These are phyloP conservation scores for Phialemonium atrogriseum DNA, from an alignment of 2,329 filamentous ascomycete genomes.

Conservation along the genomic window DNA sequence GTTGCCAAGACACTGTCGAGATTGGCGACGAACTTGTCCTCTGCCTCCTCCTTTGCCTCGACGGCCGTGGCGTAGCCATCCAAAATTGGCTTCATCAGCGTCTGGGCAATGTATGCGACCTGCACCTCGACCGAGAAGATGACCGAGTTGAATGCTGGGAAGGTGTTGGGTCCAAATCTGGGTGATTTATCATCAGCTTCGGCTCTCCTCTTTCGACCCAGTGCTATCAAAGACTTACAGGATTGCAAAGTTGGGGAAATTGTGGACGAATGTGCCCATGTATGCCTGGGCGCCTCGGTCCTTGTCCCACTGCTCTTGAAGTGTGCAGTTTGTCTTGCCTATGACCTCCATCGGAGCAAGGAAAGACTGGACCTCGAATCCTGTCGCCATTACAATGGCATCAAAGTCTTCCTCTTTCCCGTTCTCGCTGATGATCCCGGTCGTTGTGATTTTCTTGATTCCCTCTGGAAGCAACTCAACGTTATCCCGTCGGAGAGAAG, in stretches of 20 bases:
- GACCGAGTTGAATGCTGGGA: constrained; percentile 13
- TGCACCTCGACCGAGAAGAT: constrained; percentile 13
- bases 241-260: constrained; percentile 23
- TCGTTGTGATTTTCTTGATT: constrained; percentile 16
- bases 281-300: constrained; percentile 20
- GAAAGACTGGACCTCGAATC: constrained; percentile 17
- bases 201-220: too few species aligned
- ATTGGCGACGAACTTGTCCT: constrained; percentile 20
- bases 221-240: too few species aligned
- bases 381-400: constrained; percentile 18
- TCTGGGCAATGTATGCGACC: constrained; percentile 17
- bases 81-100: constrained; percentile 16
- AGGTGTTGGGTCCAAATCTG: constrained; percentile 11
- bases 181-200: too few species aligned
- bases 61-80: constrained; percentile 21
- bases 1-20: constrained; percentile 21
- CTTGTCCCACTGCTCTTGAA: constrained; percentile 19
- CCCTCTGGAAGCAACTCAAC: constrained; percentile 19
- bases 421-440: constrained; percentile 14
- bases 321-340: constrained; percentile 12
- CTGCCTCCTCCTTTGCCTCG: constrained; percentile 24
- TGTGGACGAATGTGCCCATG: constrained; percentile 19
- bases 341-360: constrained; percentile 18
- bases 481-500: constrained; percentile 18
- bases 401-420: constrained; percentile 15